A percentile compares a stretch with the other conserved stretches of the same genome.
Evolutionary conservation across 768 basidiomycete genomes (phyloP).

Genomic region (Russula vinacea): DNA sequence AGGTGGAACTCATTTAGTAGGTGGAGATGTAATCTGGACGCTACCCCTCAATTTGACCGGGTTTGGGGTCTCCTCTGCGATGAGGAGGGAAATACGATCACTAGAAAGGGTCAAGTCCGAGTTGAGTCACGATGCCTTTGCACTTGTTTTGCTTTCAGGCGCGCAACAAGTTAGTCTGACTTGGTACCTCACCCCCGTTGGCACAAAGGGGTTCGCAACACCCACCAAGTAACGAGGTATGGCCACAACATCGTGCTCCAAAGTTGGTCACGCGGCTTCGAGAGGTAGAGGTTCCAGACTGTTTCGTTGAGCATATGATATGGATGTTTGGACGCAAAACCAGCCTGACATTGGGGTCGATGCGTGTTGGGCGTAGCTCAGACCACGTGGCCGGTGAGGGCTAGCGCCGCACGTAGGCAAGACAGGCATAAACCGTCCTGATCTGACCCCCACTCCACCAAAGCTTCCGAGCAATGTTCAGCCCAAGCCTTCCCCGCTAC

Average conservation of each 20-base stretch:
- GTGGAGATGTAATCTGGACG: constrained; percentile 20
- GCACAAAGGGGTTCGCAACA: not conserved
- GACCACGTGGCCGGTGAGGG: constrained; percentile 12
- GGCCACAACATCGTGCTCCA: not conserved
- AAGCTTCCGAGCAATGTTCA: constrained; percentile 4
- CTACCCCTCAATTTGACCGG: constrained; percentile 35
- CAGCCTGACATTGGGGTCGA: constrained; percentile 2
- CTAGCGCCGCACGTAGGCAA: not conserved
- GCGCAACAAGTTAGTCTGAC: not conserved
- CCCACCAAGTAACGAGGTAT: not conserved
- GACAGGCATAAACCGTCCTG: not conserved
- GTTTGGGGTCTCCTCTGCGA: constrained; percentile 23
- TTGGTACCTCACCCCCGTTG: not conserved
- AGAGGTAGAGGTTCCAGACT: not conserved
- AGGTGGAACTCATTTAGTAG: constrained; percentile 48
- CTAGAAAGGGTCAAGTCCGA: constrained; percentile 3
- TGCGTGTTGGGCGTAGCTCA: constrained; percentile 10
- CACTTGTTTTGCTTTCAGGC: constrained; percentile 9
- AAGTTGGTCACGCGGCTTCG: not conserved
- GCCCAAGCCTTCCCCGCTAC: not conserved
- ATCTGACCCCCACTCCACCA: not conserved
- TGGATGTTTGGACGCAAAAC: not conserved
- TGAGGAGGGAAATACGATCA: constrained; percentile 13
- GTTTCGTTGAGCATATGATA: not conserved
- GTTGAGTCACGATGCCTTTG: constrained; percentile 5